Percentiles rank a stretch among this genome's conserved stretches.
phyloP scores from a whole-genome alignment of 306 rosid species.

The Carpinus viminea region DNA sequence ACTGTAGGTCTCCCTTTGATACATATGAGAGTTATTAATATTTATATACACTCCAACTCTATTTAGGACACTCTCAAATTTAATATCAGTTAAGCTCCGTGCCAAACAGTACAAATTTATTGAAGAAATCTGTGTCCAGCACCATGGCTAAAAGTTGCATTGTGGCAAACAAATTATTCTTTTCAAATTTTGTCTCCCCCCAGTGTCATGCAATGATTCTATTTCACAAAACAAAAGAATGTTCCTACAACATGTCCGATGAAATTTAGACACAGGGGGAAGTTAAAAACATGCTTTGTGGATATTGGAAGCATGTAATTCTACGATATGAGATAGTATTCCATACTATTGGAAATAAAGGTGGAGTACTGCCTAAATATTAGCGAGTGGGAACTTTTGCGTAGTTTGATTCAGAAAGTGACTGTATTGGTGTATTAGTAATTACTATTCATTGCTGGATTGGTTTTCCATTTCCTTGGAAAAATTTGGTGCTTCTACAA shows the following conservation, averaged over 20 bases:
- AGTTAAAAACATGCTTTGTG: neutral
- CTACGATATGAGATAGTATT: neutral
- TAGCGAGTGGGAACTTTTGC: neutral
- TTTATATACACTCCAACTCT: neutral
- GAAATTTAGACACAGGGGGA: neutral
- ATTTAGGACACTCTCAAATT: neutral
- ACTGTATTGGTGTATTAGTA: neutral
- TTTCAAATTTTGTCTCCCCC: neutral
- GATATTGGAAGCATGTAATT: neutral
- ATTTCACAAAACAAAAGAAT: neutral
- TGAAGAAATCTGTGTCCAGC: neutral
- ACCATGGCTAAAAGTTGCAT: neutral
- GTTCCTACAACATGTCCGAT: neutral
- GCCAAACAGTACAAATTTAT: neutral
- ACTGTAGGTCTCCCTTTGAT: neutral
- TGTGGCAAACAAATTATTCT: neutral
- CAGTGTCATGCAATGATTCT: neutral
- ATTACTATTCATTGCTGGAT: neutral
- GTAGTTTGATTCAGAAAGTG: neutral
- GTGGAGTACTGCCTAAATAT: no score
- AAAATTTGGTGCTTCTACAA: conserved; percentile 12
- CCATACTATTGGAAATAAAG: neutral
- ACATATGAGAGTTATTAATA: neutral
- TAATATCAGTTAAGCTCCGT: neutral
- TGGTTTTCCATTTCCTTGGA: conserved; percentile 19